A percentile compares a stretch with the other conserved stretches of the same genome.
Conservation (phyloP, 306 rosid species). For the Vigna hirtella region DNA sequence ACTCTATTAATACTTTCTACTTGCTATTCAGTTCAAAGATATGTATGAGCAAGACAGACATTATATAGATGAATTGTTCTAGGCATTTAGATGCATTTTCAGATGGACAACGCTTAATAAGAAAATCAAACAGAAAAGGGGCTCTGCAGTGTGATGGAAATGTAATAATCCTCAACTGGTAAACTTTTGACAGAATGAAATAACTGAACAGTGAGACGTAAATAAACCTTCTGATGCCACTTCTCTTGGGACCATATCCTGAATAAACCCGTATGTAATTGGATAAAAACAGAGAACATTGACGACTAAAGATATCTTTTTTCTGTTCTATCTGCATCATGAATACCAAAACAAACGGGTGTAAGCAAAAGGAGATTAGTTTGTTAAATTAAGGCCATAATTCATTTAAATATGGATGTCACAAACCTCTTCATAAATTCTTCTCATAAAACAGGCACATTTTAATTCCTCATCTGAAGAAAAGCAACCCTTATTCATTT, state of each 20-base stretch:
- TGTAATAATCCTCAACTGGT: constrained; percentile 31
- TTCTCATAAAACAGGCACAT: constrained; percentile 81
- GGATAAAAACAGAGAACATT: constrained; percentile 76
- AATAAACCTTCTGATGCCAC: constrained; percentile 81
- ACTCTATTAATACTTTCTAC: constrained; percentile 16
- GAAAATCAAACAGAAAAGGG: constrained; percentile 28
- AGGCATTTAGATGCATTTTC: constrained; percentile 1
- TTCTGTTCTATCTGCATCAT: constrained; percentile 79
- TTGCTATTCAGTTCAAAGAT: constrained; percentile 16
- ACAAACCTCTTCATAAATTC: constrained; percentile 57
- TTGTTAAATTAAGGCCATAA: constrained; percentile 22
- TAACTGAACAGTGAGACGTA: constrained; percentile 19
- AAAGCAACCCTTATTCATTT: constrained; percentile 53
- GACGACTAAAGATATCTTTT: constrained; percentile 68
- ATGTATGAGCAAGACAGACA: constrained; percentile 22
- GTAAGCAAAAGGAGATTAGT: constrained; percentile 39
- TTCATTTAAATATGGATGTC: constrained; percentile 21
- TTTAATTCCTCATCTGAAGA: constrained; percentile 82
- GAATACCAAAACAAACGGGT: constrained; percentile 41
- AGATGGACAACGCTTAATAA: constrained; percentile 20
- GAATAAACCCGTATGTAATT: constrained; percentile 77
- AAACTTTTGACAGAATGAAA: constrained; percentile 27
- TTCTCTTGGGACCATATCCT: constrained; percentile 73
- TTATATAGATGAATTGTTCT: background rate
- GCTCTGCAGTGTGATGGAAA: constrained; percentile 20